Evolutionary conservation across 78 protist genomes (phyloP).

Genomic region (Speleostelium caveatum): DNA sequence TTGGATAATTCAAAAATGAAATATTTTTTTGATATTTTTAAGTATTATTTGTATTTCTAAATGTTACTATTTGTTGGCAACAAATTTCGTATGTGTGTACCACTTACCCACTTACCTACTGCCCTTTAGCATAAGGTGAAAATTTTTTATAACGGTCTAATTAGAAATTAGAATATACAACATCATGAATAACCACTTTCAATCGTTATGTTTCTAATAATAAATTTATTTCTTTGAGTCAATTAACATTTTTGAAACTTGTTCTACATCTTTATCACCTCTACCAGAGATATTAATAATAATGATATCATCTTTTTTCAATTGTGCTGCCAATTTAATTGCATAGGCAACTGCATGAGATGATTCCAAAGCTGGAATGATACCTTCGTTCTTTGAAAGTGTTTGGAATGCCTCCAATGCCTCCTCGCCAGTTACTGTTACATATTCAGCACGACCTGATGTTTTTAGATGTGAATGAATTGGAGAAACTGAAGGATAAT

Average conservation of each 20-base stretch:
- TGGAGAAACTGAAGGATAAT: conserved; percentile 95
- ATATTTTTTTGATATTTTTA: too few species aligned
- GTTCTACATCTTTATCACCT: conserved; percentile 88
- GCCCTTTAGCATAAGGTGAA: too few species aligned
- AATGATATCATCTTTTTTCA: conserved; percentile 77
- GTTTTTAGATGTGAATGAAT: conserved; percentile 92
- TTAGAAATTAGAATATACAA: too few species aligned
- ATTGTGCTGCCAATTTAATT: conserved; percentile 61
- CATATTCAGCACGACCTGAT: conserved; percentile 74
- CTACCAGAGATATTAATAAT: conserved; percentile 89
- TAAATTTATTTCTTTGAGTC: too few species aligned
- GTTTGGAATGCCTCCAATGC: conserved; percentile 76
- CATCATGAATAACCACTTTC: too few species aligned
- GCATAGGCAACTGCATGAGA: conserved; percentile 90
- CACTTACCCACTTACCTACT: too few species aligned
- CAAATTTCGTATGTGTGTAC: too few species aligned
- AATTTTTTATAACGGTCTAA: too few species aligned
- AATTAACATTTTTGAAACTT: conserved; percentile 7
- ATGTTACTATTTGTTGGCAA: too few species aligned
- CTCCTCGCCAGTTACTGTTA: conserved; percentile 41
- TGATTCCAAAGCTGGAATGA: conserved; percentile 94
- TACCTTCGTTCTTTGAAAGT: conserved; percentile 71
- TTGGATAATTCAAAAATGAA: too few species aligned
- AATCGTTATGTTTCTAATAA: too few species aligned
- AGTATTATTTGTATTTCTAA: too few species aligned